Evolutionary conservation across 768 basidiomycete species (phyloP).

Genomic region (Auricularia heimuer): DNA sequence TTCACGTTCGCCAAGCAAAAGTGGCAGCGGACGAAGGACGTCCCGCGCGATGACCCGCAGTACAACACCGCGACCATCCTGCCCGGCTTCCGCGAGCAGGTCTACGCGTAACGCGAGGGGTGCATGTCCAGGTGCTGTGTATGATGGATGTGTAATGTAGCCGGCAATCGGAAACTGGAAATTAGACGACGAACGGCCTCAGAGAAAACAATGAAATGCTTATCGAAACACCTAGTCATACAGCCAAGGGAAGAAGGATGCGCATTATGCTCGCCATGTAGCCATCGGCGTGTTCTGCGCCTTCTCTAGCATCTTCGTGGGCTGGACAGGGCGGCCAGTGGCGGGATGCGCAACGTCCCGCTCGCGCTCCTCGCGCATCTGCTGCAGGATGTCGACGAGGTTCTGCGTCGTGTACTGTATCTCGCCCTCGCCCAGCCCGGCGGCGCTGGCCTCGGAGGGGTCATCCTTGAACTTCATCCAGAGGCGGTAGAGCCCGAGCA

Average conservation of each 20-base stretch:
- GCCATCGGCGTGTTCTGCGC: background rate
- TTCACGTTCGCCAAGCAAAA: slow-evolving; percentile 43
- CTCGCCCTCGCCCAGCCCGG: background rate
- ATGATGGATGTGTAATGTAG: too few relatives aligned
- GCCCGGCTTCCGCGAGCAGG: slow-evolving; percentile 36
- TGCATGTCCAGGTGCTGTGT: too few relatives aligned
- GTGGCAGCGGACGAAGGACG: slow-evolving; percentile 33
- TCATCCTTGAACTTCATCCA: slow-evolving; percentile 82
- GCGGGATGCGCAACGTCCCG: slow-evolving; percentile 44
- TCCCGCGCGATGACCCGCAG: slow-evolving; percentile 19
- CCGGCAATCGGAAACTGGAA: too few relatives aligned
- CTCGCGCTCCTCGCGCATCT: slow-evolving; percentile 59
- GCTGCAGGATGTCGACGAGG: slow-evolving; percentile 44
- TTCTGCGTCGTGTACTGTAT: slow-evolving; percentile 19
- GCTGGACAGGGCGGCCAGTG: slow-evolving; percentile 33
- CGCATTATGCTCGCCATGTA: too few relatives aligned
- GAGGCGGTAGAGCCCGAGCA: slow-evolving; percentile 77
- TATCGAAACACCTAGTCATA: too few relatives aligned
- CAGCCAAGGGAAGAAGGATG: too few relatives aligned
- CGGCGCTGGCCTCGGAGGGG: slow-evolving; percentile 17
- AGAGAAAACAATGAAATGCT: too few relatives aligned
- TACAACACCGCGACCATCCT: slow-evolving; percentile 31
- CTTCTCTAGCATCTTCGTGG: background rate
- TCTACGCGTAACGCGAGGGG: background rate
- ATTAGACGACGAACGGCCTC: too few relatives aligned